Percentiles rank a stretch among this genome's conserved stretches.
Conservation (phyloP, 306 rosid species). For the Pterocarpus santalinus region DNA sequence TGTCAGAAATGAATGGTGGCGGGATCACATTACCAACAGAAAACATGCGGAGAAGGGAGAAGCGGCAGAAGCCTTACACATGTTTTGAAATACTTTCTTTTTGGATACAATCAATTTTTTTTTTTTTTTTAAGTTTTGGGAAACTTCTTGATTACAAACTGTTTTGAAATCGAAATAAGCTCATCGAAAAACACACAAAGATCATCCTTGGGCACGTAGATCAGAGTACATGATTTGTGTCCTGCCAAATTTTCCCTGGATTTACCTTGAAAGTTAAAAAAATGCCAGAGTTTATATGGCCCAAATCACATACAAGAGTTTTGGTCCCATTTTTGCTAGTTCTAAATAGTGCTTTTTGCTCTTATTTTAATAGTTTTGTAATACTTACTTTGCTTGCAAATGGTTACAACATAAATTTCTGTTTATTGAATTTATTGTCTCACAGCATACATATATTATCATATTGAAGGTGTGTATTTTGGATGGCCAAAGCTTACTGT, state of each 20-base stretch:
- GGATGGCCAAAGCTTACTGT: too few species aligned
- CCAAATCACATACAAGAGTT: neutral
- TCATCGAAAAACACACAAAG: neutral
- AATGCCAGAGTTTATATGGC: slow-evolving; percentile 1
- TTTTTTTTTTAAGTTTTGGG: too few species aligned
- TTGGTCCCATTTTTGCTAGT: slow-evolving; percentile 26
- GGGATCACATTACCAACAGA: neutral
- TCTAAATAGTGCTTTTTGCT: neutral
- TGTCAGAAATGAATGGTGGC: slow-evolving; percentile 25
- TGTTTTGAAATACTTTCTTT: too few species aligned
- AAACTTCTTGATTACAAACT: neutral
- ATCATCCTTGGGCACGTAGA: neutral
- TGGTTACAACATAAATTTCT: neutral
- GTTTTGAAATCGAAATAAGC: neutral
- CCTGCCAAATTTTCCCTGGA: neutral
- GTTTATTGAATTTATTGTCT: neutral
- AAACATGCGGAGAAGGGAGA: neutral
- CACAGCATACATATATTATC: neutral
- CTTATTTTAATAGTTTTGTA: neutral
- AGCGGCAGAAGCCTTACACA: too few species aligned
- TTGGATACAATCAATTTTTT: neutral
- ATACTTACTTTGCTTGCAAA: neutral
- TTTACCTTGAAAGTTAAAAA: neutral
- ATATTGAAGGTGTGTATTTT: too few species aligned
- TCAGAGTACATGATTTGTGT: slow-evolving; percentile 10